Percentiles rank a stretch among this genome's conserved stretches.
Evolutionary conservation across 2,329 filamentous ascomycete species (phyloP).

Genomic region (Pseudogymnoascus sp.): DNA sequence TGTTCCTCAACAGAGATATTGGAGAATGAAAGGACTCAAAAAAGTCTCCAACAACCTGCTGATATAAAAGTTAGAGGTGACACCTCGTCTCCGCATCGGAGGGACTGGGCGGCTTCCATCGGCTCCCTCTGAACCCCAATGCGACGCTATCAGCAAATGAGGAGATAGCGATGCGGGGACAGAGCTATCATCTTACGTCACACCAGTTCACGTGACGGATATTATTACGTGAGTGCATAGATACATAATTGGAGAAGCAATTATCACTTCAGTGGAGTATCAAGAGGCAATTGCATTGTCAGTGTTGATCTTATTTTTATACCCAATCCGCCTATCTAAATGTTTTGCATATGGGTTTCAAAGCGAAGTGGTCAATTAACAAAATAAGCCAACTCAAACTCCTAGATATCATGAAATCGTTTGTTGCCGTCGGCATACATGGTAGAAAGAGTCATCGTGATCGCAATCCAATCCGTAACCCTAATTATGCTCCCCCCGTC

Average conservation of each 20-base stretch:
- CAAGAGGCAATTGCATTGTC: not conserved
- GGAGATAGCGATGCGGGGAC: constrained; percentile 7
- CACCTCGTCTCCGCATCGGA: not conserved
- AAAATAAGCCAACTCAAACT: constrained; percentile 1
- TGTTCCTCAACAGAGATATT: not conserved
- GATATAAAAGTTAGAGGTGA: not conserved
- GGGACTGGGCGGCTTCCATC: not conserved
- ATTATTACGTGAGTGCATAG: not conserved
- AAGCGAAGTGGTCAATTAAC: not conserved
- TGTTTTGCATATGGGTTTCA: not conserved
- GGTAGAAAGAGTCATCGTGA: not conserved
- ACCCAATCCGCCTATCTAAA: not conserved
- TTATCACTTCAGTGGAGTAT: not conserved
- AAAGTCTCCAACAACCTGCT: not conserved
- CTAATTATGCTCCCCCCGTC: not conserved
- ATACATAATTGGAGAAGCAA: not conserved
- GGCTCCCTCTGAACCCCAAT: not conserved
- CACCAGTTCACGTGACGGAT: not conserved
- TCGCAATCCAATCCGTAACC: constrained; percentile 4
- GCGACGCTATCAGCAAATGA: constrained; percentile 6
- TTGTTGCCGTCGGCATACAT: not conserved
- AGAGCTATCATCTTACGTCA: constrained; percentile 7
- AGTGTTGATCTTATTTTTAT: constrained; percentile 5
- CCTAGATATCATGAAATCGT: constrained; percentile 5
- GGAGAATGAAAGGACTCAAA: not conserved